These are phyloP conservation scores for Cadophora sp. DNA, from an alignment of 2,329 filamentous ascomycete species.

Conservation along the genomic window DNA sequence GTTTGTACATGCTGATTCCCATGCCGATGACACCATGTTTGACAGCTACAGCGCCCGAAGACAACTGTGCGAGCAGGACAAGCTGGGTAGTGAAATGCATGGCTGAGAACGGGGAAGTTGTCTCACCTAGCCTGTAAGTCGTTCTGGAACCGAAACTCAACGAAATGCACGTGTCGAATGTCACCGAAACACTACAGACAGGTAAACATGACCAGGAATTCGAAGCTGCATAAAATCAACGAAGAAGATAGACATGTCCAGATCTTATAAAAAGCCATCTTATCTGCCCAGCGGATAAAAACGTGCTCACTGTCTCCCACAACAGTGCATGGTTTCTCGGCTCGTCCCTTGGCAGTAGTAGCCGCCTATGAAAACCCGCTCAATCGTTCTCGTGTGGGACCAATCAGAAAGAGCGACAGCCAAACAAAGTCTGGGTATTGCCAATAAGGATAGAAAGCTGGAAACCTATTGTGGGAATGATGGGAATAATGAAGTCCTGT, in stretches of 20 bases:
- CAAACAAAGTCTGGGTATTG: neutral
- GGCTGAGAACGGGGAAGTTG: neutral
- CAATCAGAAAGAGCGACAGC: neutral
- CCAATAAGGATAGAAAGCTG: neutral
- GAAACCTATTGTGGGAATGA: neutral
- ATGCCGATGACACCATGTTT: conserved; percentile 24
- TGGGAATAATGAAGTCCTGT: neutral
- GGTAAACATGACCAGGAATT: neutral
- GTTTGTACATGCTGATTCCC: conserved; percentile 25
- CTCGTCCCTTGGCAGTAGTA: neutral
- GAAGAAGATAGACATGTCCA: no score
- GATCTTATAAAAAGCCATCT: neutral
- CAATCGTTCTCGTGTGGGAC: conserved; percentile 5
- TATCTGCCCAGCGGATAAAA: neutral
- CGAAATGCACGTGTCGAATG: no score
- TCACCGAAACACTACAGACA: neutral
- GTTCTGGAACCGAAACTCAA: no score
- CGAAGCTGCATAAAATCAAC: no score
- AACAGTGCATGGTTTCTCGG: neutral
- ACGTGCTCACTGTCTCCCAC: neutral
- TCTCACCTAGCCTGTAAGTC: neutral
- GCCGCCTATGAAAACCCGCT: conserved; percentile 4
- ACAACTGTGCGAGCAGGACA: conserved; percentile 1
- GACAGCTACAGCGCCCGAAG: neutral
- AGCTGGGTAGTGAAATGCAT: conserved; percentile 8